These are phyloP conservation scores for Aspergillus carlsbadensis DNA, from an alignment of 495 filamentous ascomycete genomes.

Conservation along the genomic window DNA sequence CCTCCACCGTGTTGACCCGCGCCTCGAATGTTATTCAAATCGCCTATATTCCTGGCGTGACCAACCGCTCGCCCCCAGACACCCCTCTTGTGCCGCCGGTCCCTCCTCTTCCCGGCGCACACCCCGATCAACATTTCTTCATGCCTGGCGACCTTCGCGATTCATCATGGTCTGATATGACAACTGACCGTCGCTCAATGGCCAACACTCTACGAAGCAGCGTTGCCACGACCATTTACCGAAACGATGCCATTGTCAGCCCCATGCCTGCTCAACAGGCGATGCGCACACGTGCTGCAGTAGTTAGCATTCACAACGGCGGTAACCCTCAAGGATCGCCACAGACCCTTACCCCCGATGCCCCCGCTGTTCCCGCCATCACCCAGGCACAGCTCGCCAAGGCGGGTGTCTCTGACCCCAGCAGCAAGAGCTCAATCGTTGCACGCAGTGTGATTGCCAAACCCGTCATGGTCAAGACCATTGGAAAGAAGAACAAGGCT, in stretches of 20 bases:
- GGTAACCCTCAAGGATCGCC: constrained; percentile 34
- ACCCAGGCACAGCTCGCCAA: constrained; percentile 47
- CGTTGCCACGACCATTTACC: constrained; percentile 89
- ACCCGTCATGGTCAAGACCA: constrained; percentile 44
- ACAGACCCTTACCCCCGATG: constrained; percentile 37
- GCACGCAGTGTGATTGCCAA: constrained; percentile 44
- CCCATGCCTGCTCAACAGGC: constrained; percentile 81
- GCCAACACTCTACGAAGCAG: constrained; percentile 66
- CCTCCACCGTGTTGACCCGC: constrained; percentile 90
- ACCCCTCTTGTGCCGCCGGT: constrained; percentile 91
- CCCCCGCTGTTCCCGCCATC: constrained; percentile 53
- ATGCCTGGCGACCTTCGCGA: constrained; percentile 89
- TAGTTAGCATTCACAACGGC: constrained; percentile 78
- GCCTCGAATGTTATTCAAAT: constrained; percentile 99
- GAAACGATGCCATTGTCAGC: constrained; percentile 79
- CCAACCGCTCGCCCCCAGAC: constrained; percentile 81
- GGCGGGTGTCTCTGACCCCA: constrained; percentile 38
- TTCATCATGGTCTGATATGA: constrained; percentile 73
- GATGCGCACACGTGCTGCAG: constrained; percentile 78
- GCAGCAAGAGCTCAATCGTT: constrained; percentile 45
- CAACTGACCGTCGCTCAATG: constrained; percentile 63
- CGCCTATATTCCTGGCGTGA: constrained; percentile 97
- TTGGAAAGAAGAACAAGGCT: constrained; percentile 31
- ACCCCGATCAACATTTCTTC: constrained; percentile 87
- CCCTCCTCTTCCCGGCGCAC: constrained; percentile 78